Evolutionary conservation across 2,329 filamentous ascomycete species (phyloP), one percentile per base, ranked within the genome.

Genomic region (Periglandula ipomoeae): DNA sequence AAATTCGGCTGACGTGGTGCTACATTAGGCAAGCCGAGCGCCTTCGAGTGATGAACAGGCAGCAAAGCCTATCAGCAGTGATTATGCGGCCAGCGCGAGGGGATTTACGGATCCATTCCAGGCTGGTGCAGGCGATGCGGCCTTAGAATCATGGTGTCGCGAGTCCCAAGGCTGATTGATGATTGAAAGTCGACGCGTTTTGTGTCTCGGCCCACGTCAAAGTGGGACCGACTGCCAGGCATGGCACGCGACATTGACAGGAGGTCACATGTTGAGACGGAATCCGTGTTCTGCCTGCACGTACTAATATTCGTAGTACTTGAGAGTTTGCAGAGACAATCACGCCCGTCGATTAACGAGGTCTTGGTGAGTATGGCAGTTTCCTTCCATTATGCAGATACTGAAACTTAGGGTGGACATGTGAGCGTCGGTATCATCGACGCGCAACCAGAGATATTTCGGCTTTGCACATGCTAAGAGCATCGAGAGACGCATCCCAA

Each of bases 191-290:
- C 19, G 38, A 39, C 44, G 48, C 50, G 48, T 40, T 38, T 20
- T 37, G 35, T 19, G n/a, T 20, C 22, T 23, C 47, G 11, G 23
- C 3, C 24, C 19, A 15, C 24, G 39, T 20, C 20, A 20, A 37
- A 35, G 39, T 17, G 47, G 44, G 37, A 17, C 26, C 24, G 23
- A 23, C 32, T 23, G 43, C 39, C 41, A 42, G 40, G 3, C 24
- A 26, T 37, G 47, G 19, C 45, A 58, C 62, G 55, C 61, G 61
- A 62, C 50, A 37, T 30, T 53, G 52, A 61, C 63, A 47, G 55
- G 58, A 51, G 50, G 47, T 68, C 65, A 68, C 63, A 55, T 67
- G 65, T 17, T 24, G 4, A 13, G 15, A 11, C 10, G 27, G 27
- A 3, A 3, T 11, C 10, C 9, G 3, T 32, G 27, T 32, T 11